These are phyloP conservation scores for Petunia hybrid DNA, from an alignment of 305 asterid species.

Conservation along the genomic window DNA sequence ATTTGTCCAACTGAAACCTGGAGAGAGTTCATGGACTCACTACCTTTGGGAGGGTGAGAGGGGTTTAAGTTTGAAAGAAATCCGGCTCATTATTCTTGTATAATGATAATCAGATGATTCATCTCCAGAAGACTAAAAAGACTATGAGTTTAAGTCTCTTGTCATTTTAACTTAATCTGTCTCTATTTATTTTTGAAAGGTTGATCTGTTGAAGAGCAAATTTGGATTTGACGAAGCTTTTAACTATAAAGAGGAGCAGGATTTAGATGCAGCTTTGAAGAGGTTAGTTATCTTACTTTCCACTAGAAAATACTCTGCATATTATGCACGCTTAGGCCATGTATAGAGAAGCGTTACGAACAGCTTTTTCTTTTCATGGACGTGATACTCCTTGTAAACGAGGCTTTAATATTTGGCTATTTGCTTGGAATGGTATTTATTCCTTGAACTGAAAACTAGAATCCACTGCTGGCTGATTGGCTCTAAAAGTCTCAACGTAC, in stretches of 20 bases:
- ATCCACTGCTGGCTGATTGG: background rate
- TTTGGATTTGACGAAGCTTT: slow-evolving; percentile 70
- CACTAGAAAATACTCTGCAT: background rate
- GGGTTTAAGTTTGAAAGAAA: background rate
- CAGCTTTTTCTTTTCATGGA: background rate
- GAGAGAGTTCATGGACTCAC: too few relatives aligned
- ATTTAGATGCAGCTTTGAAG: slow-evolving; percentile 54
- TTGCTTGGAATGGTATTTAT: background rate
- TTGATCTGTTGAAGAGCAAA: slow-evolving; percentile 66
- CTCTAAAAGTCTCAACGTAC: background rate
- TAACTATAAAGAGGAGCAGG: slow-evolving; percentile 70
- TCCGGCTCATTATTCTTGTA: background rate
- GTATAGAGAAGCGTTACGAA: background rate
- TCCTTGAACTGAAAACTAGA: background rate
- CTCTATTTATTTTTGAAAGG: slow-evolving; percentile 40
- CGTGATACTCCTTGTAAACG: background rate
- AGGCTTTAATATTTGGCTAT: background rate
- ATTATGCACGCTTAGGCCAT: background rate
- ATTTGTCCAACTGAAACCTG: too few relatives aligned
- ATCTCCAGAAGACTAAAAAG: background rate
- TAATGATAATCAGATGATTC: background rate
- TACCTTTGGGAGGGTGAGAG: background rate
- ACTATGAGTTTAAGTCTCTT: background rate
- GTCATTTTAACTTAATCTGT: background rate
- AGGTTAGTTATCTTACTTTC: slow-evolving; percentile 48